Evolutionary conservation across 1,284 basidiomycete genomes (phyloP).

Genomic region (Chondrostereum purpureum): DNA sequence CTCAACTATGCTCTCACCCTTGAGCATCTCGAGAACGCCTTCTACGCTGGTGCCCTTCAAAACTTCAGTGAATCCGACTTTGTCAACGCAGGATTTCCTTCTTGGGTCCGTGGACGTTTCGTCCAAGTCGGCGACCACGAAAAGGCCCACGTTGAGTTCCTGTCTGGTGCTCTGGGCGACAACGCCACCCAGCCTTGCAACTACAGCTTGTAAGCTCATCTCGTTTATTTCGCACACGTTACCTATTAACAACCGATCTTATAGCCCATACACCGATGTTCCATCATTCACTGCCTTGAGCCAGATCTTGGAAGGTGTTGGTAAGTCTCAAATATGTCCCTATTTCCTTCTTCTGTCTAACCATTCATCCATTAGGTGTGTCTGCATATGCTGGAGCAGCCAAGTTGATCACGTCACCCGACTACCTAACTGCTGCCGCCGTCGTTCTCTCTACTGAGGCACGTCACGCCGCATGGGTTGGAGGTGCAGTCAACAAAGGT

Average conservation of each 20-base stretch:
- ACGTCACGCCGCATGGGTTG: conserved; percentile 43
- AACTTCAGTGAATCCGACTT: conserved; percentile 39
- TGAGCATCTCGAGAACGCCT: conserved; percentile 58
- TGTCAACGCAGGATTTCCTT: conserved; percentile 37
- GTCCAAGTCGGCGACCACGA: conserved; percentile 48
- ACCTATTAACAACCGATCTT: conserved; percentile 1
- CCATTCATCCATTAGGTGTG: too few species aligned
- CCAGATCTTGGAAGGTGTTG: conserved; percentile 51
- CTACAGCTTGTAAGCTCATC: conserved; percentile 47
- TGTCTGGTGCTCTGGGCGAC: conserved; percentile 36
- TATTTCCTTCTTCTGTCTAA: too few species aligned
- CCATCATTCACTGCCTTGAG: conserved; percentile 47
- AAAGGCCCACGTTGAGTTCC: conserved; percentile 26
- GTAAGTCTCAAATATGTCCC: too few species aligned
- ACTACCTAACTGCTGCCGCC: conserved; percentile 31
- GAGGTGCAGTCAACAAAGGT: conserved; percentile 35
- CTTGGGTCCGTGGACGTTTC: conserved; percentile 39
- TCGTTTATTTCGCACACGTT: not conserved
- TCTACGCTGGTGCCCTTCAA: conserved; percentile 36
- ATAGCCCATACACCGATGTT: conserved; percentile 45
- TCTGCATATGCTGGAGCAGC: conserved; percentile 53
- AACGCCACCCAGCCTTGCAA: conserved; percentile 44
- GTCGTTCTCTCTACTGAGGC: conserved; percentile 36
- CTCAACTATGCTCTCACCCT: conserved; percentile 60
- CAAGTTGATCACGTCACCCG: conserved; percentile 33